Percentiles rank a stretch among this genome's conserved stretches.
Conservation (phyloP, 2,329 filamentous ascomycete species). For the Sclerotinia trifoliorum region DNA sequence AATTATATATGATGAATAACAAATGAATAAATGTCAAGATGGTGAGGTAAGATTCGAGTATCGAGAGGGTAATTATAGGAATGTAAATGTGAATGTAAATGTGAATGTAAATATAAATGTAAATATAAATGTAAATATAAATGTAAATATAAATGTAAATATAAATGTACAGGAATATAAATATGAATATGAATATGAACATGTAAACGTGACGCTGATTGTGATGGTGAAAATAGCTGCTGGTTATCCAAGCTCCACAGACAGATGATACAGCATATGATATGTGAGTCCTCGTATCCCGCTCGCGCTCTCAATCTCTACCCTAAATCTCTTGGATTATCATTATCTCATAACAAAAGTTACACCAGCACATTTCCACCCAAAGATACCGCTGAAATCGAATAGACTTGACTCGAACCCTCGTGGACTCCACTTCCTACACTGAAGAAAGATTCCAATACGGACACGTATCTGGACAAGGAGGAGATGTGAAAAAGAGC, state of each 20-base stretch:
- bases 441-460: background rate
- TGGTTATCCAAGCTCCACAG: no score
- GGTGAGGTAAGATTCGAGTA: background rate
- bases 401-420: background rate
- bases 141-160: no score
- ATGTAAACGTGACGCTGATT: background rate
- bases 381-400: background rate
- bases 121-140: no score
- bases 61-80: background rate
- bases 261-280: no score
- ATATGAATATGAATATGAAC: no score
- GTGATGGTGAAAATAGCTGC: background rate
- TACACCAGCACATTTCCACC: background rate
- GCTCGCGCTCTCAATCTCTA: background rate
- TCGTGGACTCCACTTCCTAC: background rate
- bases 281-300: constrained; percentile 6
- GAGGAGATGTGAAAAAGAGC: background rate
- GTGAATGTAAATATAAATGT: background rate
- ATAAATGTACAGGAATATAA: no score
- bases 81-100: no score
- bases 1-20: background rate
- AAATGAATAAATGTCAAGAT: background rate
- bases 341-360: background rate
- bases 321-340: background rate
- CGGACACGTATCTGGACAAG: background rate